phyloP scores from a whole-genome alignment of 2,329 filamentous ascomycete species.

The Claviceps cyperi region DNA sequence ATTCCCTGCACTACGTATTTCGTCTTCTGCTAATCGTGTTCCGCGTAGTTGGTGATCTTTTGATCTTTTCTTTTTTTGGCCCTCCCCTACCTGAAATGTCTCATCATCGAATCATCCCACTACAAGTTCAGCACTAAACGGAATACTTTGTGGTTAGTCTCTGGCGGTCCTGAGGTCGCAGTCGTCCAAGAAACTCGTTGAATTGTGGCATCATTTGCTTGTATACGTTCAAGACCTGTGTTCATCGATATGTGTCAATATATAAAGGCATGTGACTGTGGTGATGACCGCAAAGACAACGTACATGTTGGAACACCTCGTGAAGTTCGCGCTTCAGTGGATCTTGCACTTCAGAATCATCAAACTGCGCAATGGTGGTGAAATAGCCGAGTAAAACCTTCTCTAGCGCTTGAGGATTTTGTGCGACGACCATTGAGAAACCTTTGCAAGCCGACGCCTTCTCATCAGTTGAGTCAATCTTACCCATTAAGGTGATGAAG shows the following conservation, averaged over 20 bases:
- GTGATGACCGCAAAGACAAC: conserved; percentile 14
- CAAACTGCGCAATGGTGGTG: conserved; percentile 65
- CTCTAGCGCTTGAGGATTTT: conserved; percentile 88
- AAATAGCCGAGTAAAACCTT: conserved; percentile 72
- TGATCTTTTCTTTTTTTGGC: not conserved
- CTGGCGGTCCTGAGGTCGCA: conserved; percentile 35
- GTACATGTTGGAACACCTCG: conserved; percentile 62
- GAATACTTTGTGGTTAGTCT: conserved; percentile 33
- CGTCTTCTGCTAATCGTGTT: too few relatives aligned
- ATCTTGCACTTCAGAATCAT: conserved; percentile 44
- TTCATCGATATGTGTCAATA: conserved; percentile 1
- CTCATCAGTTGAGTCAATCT: conserved; percentile 79
- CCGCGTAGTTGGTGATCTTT: not conserved
- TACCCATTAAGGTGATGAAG: conserved; percentile 69
- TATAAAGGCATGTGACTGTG: too few relatives aligned
- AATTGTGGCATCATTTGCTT: conserved; percentile 47
- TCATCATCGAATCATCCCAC: not conserved
- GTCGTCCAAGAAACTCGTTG: conserved; percentile 35
- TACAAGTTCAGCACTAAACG: conserved; percentile 17
- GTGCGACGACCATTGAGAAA: conserved; percentile 70
- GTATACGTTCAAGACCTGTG: conserved; percentile 38
- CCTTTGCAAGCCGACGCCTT: conserved; percentile 89
- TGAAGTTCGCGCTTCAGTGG: conserved; percentile 52
- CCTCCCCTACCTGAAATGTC: not conserved
- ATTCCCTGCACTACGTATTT: too few relatives aligned